Evolutionary conservation across 306 rosid species (phyloP).

Genomic region (Alnus glutinosa): DNA sequence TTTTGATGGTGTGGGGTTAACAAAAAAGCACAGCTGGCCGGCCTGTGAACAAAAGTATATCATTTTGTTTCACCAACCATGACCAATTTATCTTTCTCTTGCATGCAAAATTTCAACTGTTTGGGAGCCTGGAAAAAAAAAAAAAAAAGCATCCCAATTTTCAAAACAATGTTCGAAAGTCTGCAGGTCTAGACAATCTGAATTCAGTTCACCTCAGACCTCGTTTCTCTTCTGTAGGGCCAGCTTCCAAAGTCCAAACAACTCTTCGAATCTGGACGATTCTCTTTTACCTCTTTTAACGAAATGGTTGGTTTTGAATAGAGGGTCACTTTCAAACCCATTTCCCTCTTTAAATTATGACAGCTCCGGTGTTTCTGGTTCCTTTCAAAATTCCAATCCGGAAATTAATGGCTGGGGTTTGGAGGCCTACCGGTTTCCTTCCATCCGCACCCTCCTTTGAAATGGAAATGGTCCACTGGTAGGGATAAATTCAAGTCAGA

Average conservation of each 20-base stretch:
- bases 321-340: constrained; percentile 31
- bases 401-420: constrained; percentile 31
- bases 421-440: constrained; percentile 40
- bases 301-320: constrained; percentile 23
- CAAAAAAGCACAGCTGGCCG: too few relatives aligned
- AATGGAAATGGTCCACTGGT: constrained; percentile 32
- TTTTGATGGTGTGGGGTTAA: background rate
- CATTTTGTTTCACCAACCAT: background rate
- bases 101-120: background rate
- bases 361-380: constrained; percentile 24
- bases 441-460: constrained; percentile 19
- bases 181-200: background rate
- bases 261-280: background rate
- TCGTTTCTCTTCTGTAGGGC: too few relatives aligned
- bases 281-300: background rate
- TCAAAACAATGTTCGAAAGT: too few relatives aligned
- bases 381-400: constrained; percentile 9
- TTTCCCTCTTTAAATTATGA: constrained; percentile 28
- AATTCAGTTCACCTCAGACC: background rate
- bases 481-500: constrained; percentile 32
- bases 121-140: background rate
- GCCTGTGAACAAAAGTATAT: too few relatives aligned
- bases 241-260: background rate
- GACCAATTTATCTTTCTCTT: too few relatives aligned
- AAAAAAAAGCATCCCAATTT: too few relatives aligned